Conservation (phyloP, 1,139 yeast genomes). For the Zygotorulaspora mrakii region DNA sequence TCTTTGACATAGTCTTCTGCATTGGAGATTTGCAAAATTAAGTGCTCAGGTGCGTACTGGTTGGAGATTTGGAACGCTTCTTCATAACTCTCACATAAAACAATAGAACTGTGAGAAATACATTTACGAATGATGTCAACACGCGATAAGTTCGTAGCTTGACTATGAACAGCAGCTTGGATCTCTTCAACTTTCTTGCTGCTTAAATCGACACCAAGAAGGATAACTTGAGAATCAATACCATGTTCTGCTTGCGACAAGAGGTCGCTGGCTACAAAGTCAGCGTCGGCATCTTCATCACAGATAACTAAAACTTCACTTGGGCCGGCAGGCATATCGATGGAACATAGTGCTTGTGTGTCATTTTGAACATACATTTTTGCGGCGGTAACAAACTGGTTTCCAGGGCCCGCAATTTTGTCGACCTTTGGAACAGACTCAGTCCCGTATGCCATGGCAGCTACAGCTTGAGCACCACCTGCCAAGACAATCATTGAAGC, state of each 20-base stretch:
- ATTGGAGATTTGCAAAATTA: conserved; percentile 80
- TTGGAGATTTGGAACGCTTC: conserved; percentile 84
- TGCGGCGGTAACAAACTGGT: conserved; percentile 98
- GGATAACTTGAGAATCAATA: conserved; percentile 91
- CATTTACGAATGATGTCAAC: conserved; percentile 89
- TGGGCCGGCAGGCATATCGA: conserved; percentile 99
- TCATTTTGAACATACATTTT: conserved; percentile 97
- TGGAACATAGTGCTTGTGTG: conserved; percentile 88
- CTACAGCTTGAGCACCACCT: conserved; percentile 99
- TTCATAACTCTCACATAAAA: conserved; percentile 61
- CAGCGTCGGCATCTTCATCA: conserved; percentile 82
- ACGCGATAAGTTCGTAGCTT: conserved; percentile 85
- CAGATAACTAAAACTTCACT: conserved; percentile 94
- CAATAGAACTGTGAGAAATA: conserved; percentile 83
- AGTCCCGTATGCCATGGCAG: conserved; percentile 98
- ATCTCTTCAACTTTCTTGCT: conserved; percentile 58
- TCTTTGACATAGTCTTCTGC: conserved; percentile 67
- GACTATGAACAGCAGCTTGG: conserved; percentile 76
- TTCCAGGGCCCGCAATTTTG: conserved; percentile 97
- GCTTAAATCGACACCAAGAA: conserved; percentile 74
- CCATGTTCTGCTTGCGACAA: conserved; percentile 99
- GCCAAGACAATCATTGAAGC: conserved; percentile 88
- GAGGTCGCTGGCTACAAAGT: conserved; percentile 91
- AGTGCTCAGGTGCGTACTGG: conserved; percentile 94
- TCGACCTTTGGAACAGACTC: conserved; percentile 88